These are phyloP conservation scores for Knufia petricola DNA, from an alignment of 2,329 filamentous ascomycete species.

Conservation along the genomic window DNA sequence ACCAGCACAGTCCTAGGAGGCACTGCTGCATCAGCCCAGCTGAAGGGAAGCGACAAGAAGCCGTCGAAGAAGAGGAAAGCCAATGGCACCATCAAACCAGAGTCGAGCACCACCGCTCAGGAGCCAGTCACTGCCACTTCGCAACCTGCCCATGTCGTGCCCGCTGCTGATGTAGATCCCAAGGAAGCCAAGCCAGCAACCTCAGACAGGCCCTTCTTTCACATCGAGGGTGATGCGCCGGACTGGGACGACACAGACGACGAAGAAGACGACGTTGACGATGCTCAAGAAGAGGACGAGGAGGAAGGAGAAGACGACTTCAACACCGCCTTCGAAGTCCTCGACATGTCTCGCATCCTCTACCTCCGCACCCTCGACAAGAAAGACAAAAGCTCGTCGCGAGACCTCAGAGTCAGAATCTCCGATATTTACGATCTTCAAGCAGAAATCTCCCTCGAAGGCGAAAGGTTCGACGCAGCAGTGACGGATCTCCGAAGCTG, in stretches of 20 bases:
- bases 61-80: conserved; percentile 26
- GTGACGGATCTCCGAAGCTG: conserved; percentile 72
- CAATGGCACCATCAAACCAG: conserved; percentile 11
- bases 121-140: conserved; percentile 34
- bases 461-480: conserved; percentile 83
- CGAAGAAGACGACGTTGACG: conserved; percentile 49
- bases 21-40: conserved; percentile 51
- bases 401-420: conserved; percentile 70
- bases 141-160: conserved; percentile 38
- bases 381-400: conserved; percentile 28
- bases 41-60: conserved; percentile 40
- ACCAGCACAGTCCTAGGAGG: conserved; percentile 92
- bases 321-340: conserved; percentile 53
- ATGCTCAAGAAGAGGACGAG: conserved; percentile 38
- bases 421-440: conserved; percentile 91
- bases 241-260: conserved; percentile 80
- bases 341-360: conserved; percentile 53
- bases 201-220: conserved; percentile 69
- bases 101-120: conserved; percentile 11
- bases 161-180: conserved; percentile 28
- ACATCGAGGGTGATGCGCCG: conserved; percentile 78
- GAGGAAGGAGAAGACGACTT: conserved; percentile 58
- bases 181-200: conserved; percentile 13
- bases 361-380: conserved; percentile 47
- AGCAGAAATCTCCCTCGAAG: conserved; percentile 93